A percentile compares a stretch with the other conserved stretches of the same genome.
Evolutionary conservation across 2,329 filamentous ascomycete genomes (phyloP).

Genomic region (Oidium heveae): DNA sequence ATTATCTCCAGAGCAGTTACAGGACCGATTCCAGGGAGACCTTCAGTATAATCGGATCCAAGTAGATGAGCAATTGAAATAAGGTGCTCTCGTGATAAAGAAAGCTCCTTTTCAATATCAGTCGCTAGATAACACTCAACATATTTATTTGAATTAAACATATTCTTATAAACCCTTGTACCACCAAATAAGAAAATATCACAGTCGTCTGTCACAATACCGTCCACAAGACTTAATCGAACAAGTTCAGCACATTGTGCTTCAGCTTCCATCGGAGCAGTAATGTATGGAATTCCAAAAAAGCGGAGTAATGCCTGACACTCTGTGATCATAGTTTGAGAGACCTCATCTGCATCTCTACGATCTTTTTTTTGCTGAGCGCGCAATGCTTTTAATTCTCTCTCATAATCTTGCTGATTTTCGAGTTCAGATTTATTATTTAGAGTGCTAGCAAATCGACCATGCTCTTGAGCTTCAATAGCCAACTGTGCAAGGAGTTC

Average conservation of each 20-base stretch:
- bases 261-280: conserved; percentile 96
- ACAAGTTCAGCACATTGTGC: conserved; percentile 92
- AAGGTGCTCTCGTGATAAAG: conserved; percentile 61
- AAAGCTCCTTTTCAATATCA: conserved; percentile 76
- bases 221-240: conserved; percentile 65
- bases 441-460: conserved; percentile 67
- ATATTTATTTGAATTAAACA: conserved; percentile 97
- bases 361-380: conserved; percentile 93
- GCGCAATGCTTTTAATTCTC: conserved; percentile 63
- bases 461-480: conserved; percentile 79
- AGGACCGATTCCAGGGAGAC: conserved; percentile 69
- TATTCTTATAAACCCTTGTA: conserved; percentile 94
- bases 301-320: conserved; percentile 75
- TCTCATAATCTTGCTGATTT: conserved; percentile 59
- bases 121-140: conserved; percentile 78
- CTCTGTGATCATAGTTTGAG: conserved; percentile 83
- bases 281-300: conserved; percentile 90
- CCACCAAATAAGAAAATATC: conserved; percentile 95
- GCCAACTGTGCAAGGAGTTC: conserved; percentile 70
- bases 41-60: conserved; percentile 87
- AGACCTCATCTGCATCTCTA: conserved; percentile 88
- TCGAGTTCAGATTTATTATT: conserved; percentile 49
- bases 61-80: conserved; percentile 78
- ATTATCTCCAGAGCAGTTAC: conserved; percentile 88
- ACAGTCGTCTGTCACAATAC: conserved; percentile 91